Evolutionary conservation across 768 basidiomycete species (phyloP).

Genomic region (Termitomyces sp.): DNA sequence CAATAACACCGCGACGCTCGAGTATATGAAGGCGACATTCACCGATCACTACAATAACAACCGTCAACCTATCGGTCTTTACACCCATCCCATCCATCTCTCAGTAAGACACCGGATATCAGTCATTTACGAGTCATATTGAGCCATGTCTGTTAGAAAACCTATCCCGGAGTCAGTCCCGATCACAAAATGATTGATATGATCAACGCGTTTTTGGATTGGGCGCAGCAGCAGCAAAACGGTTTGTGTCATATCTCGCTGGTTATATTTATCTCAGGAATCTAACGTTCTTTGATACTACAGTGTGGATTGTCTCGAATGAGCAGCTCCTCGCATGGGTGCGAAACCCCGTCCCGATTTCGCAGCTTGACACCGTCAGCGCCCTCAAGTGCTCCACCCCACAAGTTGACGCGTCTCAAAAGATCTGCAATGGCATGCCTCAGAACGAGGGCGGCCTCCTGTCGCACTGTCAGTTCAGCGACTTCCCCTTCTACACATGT

Average conservation of each 20-base stretch:
- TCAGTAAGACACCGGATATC: constrained; percentile 36
- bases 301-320: constrained; percentile 74
- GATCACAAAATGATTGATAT: constrained; percentile 54
- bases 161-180: constrained; percentile 57
- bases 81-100: constrained; percentile 79
- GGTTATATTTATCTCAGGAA: not conserved
- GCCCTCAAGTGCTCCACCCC: constrained; percentile 67
- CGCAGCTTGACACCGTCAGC: constrained; percentile 49
- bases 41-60: constrained; percentile 70
- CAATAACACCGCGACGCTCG: constrained; percentile 62
- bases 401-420: constrained; percentile 43
- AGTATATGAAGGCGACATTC: constrained; percentile 75
- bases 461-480: constrained; percentile 58
- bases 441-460: constrained; percentile 62
- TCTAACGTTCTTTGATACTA: not conserved
- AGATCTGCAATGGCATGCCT: constrained; percentile 79
- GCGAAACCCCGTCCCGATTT: constrained; percentile 59
- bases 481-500: constrained; percentile 80
- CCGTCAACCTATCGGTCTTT: constrained; percentile 77
- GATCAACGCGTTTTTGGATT: constrained; percentile 80
- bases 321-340: constrained; percentile 76
- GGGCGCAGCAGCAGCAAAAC: constrained; percentile 70
- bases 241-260: constrained; percentile 31
- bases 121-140: not conserved
- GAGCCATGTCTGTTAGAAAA: constrained; percentile 29